Evolutionary conservation across 495 filamentous ascomycete species (phyloP).

Genomic region (Podospora pseudocomata): DNA sequence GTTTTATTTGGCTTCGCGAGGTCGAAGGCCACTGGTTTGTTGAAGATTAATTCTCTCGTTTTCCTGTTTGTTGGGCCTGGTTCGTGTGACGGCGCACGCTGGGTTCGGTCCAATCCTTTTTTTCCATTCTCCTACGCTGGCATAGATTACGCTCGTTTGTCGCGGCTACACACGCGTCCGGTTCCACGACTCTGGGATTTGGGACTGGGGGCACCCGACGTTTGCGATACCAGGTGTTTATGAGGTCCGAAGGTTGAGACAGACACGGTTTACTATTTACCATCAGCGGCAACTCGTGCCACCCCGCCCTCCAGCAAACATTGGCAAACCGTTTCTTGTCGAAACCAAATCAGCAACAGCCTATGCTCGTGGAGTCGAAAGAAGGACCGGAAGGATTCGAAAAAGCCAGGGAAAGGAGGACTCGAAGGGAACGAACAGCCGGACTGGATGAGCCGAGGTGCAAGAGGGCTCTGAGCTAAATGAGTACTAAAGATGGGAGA

Average conservation of each 20-base stretch:
- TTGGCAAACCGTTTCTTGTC: conserved; percentile 16
- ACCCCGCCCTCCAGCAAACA: conserved; percentile 18
- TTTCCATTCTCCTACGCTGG: conserved; percentile 26
- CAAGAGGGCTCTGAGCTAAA: conserved; percentile 36
- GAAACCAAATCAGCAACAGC: conserved; percentile 15
- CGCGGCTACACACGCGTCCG: conserved; percentile 32
- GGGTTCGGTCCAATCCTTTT: conserved; percentile 16
- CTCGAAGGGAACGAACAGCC: conserved; percentile 9
- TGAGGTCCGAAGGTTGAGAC: conserved; percentile 24
- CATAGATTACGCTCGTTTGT: conserved; percentile 31
- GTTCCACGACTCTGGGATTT: conserved; percentile 36
- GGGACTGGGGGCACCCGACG: conserved; percentile 24
- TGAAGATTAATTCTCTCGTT: conserved; percentile 17
- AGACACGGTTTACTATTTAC: conserved; percentile 14
- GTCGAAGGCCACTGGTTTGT: conserved; percentile 18
- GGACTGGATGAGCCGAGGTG: conserved; percentile 26
- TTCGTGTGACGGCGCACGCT: conserved; percentile 25
- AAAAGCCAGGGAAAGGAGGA: conserved; percentile 20
- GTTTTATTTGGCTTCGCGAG: conserved; percentile 20
- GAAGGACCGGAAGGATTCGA: conserved; percentile 25
- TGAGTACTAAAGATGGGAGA: conserved; percentile 51
- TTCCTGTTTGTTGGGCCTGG: conserved; percentile 26
- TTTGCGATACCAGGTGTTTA: conserved; percentile 28
- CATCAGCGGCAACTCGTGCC: conserved; percentile 10
- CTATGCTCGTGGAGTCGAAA: conserved; percentile 31